Conservation (phyloP, 306 rosid genomes). For the Bauhinia variegata region DNA sequence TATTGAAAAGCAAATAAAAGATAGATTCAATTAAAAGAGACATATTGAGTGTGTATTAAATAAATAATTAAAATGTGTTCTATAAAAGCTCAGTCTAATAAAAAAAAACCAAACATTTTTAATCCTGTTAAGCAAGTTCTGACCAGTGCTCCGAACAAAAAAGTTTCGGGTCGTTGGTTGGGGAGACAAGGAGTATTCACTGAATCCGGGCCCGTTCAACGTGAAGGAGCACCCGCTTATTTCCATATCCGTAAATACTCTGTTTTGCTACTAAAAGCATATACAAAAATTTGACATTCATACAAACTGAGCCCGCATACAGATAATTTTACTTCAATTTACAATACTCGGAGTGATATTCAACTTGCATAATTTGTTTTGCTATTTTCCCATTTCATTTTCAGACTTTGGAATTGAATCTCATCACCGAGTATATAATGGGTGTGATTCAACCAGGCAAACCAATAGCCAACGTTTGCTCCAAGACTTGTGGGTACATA, state of each 20-base stretch:
- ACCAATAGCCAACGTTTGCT: constrained; percentile 78
- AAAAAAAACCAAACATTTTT: too few relatives aligned
- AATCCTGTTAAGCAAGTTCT: too few relatives aligned
- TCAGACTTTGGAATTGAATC: constrained; percentile 66
- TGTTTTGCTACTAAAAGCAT: not conserved
- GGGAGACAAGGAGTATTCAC: constrained; percentile 39
- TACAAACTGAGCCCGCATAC: too few relatives aligned
- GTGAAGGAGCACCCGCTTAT: constrained; percentile 79
- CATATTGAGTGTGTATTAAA: too few relatives aligned
- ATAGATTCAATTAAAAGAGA: too few relatives aligned
- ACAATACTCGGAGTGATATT: not conserved
- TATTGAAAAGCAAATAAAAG: too few relatives aligned
- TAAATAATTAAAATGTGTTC: too few relatives aligned
- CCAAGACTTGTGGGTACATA: constrained; percentile 71
- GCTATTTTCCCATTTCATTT: not conserved
- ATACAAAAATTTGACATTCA: not conserved
- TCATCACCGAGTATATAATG: constrained; percentile 67
- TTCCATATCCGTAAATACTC: constrained; percentile 67
- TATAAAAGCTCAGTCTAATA: too few relatives aligned
- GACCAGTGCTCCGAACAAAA: constrained; percentile 48
- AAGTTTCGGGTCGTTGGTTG: constrained; percentile 41
- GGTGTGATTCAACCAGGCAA: constrained; percentile 68
- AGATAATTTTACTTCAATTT: not conserved
- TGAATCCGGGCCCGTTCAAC: constrained; percentile 77
- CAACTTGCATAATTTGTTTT: not conserved